phyloP scores from a whole-genome alignment of 208 protist genomes.

The Leishmania mexicana region DNA sequence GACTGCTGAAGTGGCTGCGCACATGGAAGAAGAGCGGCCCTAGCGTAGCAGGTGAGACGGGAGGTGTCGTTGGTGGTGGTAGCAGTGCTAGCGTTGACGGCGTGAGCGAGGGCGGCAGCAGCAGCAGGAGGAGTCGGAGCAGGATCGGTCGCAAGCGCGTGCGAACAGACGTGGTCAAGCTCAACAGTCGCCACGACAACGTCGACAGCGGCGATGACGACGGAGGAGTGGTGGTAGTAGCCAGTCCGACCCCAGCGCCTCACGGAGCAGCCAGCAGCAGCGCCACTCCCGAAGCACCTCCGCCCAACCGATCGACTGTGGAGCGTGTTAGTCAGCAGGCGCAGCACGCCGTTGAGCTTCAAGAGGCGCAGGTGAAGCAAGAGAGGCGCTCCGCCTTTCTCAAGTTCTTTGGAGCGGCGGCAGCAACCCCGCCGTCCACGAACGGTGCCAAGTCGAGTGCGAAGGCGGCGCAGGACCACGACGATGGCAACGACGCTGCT shows the following conservation, averaged over 20 bases:
- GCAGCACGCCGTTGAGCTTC: conserved; percentile 1
- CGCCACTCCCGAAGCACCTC: background rate
- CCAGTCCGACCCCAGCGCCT: background rate
- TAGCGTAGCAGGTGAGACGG: background rate
- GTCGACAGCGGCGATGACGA: background rate
- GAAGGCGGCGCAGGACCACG: background rate
- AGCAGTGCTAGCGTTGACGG: background rate
- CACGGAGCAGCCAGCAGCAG: background rate
- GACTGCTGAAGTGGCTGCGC: conserved; percentile 77
- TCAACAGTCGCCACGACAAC: background rate
- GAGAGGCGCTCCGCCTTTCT: conserved; percentile 29
- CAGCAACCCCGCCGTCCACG: background rate
- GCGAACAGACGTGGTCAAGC: conserved; percentile 5
- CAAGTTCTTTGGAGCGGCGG: conserved; percentile 38
- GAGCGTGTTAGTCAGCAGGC: conserved; percentile 4
- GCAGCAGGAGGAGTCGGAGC: background rate
- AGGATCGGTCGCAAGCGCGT: conserved; percentile 11
- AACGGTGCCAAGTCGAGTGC: background rate
- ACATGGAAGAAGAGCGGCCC: conserved; percentile 51
- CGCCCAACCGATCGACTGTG: conserved; percentile 3
- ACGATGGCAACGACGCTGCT: background rate
- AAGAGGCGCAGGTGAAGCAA: conserved; percentile 7
- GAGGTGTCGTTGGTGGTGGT: background rate
- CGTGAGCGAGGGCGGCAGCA: background rate
- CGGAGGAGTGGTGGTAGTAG: background rate